Conservation (phyloP, 768 basidiomycete species). For the Stropharia rugosoannulata region DNA sequence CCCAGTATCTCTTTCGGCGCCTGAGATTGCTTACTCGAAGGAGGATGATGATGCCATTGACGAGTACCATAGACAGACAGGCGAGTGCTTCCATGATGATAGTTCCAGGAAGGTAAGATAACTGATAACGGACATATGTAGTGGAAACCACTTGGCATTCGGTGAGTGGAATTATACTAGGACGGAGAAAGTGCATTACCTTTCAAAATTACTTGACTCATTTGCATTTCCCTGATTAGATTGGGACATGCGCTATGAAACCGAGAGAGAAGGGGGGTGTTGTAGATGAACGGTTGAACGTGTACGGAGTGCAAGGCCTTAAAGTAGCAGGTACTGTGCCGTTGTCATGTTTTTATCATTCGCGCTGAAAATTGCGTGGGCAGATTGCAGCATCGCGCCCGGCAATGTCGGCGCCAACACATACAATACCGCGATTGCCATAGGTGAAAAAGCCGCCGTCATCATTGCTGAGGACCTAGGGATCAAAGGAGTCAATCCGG, state of each 20-base stretch:
- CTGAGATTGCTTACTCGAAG: constrained; percentile 38
- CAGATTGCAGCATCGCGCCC: constrained; percentile 40
- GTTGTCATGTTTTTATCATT: not conserved
- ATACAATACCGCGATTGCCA: constrained; percentile 39
- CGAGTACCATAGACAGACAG: constrained; percentile 28
- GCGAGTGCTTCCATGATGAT: constrained; percentile 28
- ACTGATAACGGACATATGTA: constrained; percentile 10
- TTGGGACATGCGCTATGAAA: constrained; percentile 72
- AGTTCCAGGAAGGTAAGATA: not conserved
- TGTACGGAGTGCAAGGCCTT: constrained; percentile 57
- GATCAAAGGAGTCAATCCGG: constrained; percentile 17
- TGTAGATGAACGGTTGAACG: constrained; percentile 59
- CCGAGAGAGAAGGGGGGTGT: constrained; percentile 56
- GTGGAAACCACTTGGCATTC: constrained; percentile 48
- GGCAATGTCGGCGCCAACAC: constrained; percentile 41
- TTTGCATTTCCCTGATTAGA: constrained; percentile 28
- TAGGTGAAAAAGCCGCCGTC: constrained; percentile 63
- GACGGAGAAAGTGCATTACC: not conserved
- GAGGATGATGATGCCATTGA: constrained; percentile 45
- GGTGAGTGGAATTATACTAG: constrained; percentile 20
- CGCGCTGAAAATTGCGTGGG: not conserved
- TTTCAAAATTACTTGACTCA: not conserved
- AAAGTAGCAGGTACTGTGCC: constrained; percentile 50
- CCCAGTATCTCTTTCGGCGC: constrained; percentile 31
- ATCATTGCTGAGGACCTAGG: constrained; percentile 56